phyloP scores from a whole-genome alignment of 345 rosid genomes.

The Camelina laxa region DNA sequence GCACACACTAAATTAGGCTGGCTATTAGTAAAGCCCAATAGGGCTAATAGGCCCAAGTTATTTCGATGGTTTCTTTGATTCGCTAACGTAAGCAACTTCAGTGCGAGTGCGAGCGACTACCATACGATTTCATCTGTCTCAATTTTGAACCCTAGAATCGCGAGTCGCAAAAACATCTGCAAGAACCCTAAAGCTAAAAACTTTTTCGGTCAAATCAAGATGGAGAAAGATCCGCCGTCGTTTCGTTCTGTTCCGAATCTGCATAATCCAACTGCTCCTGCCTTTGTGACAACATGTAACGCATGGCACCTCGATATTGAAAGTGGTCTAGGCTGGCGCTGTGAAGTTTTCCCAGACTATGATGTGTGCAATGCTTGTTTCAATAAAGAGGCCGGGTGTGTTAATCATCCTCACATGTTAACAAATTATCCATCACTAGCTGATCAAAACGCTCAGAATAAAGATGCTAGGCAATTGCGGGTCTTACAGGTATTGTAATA shows the following conservation, averaged over 20 bases:
- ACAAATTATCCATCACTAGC: slow-evolving; percentile 81
- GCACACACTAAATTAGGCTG: neutral
- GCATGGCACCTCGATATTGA: slow-evolving; percentile 87
- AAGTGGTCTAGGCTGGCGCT: slow-evolving; percentile 99
- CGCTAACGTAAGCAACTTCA: neutral
- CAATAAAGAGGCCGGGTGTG: slow-evolving; percentile 64
- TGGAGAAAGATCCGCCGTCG: slow-evolving; percentile 76
- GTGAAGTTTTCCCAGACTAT: slow-evolving; percentile 94
- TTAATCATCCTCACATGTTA: slow-evolving; percentile 95
- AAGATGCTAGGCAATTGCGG: slow-evolving; percentile 90
- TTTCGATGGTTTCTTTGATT: neutral
- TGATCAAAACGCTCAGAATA: slow-evolving; percentile 95
- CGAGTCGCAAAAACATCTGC: slow-evolving; percentile 23
- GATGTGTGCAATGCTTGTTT: slow-evolving; percentile 92
- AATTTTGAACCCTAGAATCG: neutral
- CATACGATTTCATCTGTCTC: neutral
- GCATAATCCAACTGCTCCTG: slow-evolving; percentile 98
- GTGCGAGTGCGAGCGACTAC: neutral
- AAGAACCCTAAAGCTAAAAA: slow-evolving; percentile 42
- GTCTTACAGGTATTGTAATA: slow-evolving; percentile 66
- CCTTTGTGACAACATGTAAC: slow-evolving; percentile 93
- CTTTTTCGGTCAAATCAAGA: slow-evolving; percentile 17
- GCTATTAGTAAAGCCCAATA: neutral
- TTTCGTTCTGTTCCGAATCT: slow-evolving; percentile 63
- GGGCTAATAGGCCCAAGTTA: neutral